A percentile compares a stretch with the other conserved stretches of the same genome.
Conservation (phyloP, 2,329 filamentous ascomycete genomes). For the Arthrobotrys conoides region DNA sequence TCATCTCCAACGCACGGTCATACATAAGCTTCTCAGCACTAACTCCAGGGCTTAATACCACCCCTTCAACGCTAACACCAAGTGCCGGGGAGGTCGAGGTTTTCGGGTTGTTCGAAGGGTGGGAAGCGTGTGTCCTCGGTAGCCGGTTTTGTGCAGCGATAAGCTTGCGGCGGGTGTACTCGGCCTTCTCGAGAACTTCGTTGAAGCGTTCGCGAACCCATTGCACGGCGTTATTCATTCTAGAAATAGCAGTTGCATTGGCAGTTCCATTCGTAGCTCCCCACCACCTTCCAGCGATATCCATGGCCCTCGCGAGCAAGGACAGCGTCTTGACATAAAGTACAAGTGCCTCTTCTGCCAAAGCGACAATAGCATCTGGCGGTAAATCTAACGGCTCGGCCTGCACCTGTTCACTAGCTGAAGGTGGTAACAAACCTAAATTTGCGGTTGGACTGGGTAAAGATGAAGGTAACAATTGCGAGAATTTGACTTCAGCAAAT, state of each 20-base stretch:
- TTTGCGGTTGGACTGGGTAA: conserved; percentile 73
- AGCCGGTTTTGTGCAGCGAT: conserved; percentile 87
- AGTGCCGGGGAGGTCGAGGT: conserved; percentile 48
- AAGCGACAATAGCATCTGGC: conserved; percentile 83
- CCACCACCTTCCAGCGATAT: conserved; percentile 95
- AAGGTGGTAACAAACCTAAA: conserved; percentile 64
- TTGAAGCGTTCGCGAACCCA: conserved; percentile 97
- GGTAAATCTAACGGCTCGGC: conserved; percentile 77
- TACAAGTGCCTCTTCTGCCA: conserved; percentile 95
- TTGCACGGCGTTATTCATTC: conserved; percentile 93
- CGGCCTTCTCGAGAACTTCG: conserved; percentile 95
- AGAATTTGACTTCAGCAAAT: conserved; percentile 98
- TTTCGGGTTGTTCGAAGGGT: conserved; percentile 79
- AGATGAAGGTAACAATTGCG: conserved; percentile 90
- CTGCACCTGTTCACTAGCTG: conserved; percentile 62
- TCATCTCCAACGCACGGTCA: conserved; percentile 97
- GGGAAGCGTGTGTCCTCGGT: conserved; percentile 85
- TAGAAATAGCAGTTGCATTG: conserved; percentile 71
- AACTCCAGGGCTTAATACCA: conserved; percentile 86
- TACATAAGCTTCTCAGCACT: conserved; percentile 99
- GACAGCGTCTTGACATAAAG: conserved; percentile 95
- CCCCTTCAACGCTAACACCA: conserved; percentile 68
- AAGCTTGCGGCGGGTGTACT: conserved; percentile 90
- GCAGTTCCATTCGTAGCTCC: conserved; percentile 70
- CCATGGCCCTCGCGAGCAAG: conserved; percentile 92